A percentile compares a stretch with the other conserved stretches of the same genome.
Evolutionary conservation across 371 early-diverging fungal species (phyloP).

Genomic region (Syncephalis plumigaleata): DNA sequence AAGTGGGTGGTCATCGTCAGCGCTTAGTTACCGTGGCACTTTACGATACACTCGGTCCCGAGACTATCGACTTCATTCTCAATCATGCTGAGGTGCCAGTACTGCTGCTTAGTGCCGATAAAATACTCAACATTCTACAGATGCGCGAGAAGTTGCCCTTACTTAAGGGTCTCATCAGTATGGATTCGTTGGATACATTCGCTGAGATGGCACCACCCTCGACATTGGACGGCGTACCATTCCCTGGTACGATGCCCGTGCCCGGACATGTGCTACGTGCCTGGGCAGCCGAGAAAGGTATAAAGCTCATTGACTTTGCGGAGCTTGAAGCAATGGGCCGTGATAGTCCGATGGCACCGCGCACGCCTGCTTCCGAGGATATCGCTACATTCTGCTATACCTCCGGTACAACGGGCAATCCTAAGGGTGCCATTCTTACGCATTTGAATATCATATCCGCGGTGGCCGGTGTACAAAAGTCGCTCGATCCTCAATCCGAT

Average conservation of each 20-base stretch:
- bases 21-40: slow-evolving; percentile 58
- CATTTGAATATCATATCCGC: slow-evolving; percentile 28
- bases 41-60: slow-evolving; percentile 69
- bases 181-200: slow-evolving; percentile 39
- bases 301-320: slow-evolving; percentile 27
- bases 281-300: slow-evolving; percentile 27
- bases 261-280: slow-evolving; percentile 18
- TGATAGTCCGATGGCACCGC: slow-evolving; percentile 13
- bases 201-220: slow-evolving; percentile 13
- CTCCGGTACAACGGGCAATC: slow-evolving; percentile 74
- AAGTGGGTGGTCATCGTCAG: slow-evolving; percentile 18
- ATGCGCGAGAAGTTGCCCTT: slow-evolving; percentile 25
- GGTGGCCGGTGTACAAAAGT: slow-evolving; percentile 10
- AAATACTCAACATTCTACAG: slow-evolving; percentile 39
- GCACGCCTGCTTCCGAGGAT: slow-evolving; percentile 26
- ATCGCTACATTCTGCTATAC: slow-evolving; percentile 94
- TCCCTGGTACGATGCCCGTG: slow-evolving; percentile 8
- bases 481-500: neutral
- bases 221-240: slow-evolving; percentile 8
- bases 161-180: slow-evolving; percentile 57
- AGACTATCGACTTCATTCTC: slow-evolving; percentile 52
- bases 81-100: slow-evolving; percentile 49
- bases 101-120: slow-evolving; percentile 45
- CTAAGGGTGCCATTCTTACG: slow-evolving; percentile 39
- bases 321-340: slow-evolving; percentile 39